Conservation (phyloP, 2,329 filamentous ascomycete species). For the Colletotrichum phormii region DNA sequence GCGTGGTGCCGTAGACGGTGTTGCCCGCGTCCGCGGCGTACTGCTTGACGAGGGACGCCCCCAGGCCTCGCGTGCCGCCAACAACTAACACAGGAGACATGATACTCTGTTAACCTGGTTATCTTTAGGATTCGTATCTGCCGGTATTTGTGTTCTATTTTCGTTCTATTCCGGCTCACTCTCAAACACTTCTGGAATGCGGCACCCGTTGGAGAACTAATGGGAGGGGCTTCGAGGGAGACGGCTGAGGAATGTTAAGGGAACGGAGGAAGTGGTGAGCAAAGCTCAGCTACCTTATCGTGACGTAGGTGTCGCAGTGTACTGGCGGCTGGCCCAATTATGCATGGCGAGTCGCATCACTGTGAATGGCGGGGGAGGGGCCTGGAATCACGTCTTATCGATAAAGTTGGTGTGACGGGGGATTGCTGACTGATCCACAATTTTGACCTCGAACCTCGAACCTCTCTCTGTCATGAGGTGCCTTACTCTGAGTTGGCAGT, state of each 20-base stretch:
- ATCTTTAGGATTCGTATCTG: background rate
- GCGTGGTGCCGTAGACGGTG: constrained; percentile 70
- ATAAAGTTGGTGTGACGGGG: constrained; percentile 28
- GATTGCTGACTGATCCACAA: constrained; percentile 9
- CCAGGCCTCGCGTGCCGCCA: constrained; percentile 76
- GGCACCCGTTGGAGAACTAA: constrained; percentile 15
- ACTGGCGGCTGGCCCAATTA: background rate
- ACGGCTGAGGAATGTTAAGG: constrained; percentile 12
- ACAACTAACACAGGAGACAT: constrained; percentile 70
- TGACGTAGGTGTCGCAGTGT: background rate
- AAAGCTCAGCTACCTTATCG: background rate
- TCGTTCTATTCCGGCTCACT: constrained; percentile 5
- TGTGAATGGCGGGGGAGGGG: constrained; percentile 14
- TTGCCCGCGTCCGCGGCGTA: constrained; percentile 63
- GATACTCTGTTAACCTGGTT: background rate
- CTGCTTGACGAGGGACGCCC: constrained; percentile 68
- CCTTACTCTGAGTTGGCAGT: background rate
- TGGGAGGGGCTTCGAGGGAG: constrained; percentile 7
- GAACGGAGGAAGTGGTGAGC: background rate
- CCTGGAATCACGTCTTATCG: constrained; percentile 29
- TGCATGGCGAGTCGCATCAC: constrained; percentile 1
- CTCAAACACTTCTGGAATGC: constrained; percentile 31
- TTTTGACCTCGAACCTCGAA: background rate
- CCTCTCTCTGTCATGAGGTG: background rate
- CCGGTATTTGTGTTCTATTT: constrained; percentile 5